A percentile compares a stretch with the other conserved stretches of the same genome.
Evolutionary conservation across 176 grass and related monocot genomes (phyloP).

Genomic region (Juncus effusus): DNA sequence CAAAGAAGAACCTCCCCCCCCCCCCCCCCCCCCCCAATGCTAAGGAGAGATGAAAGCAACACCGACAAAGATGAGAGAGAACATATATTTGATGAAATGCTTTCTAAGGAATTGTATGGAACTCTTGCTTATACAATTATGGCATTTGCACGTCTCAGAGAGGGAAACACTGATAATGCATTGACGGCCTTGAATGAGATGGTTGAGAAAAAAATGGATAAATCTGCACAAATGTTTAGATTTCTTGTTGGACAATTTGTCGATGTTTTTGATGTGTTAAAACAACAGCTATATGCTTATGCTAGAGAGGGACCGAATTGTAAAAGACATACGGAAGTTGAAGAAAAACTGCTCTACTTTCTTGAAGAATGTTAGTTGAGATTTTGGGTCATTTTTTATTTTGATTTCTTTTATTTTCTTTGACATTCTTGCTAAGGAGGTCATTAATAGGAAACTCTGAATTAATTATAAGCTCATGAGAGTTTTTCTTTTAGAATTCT

Average conservation of each 20-base stretch:
- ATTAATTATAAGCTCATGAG: too few relatives aligned
- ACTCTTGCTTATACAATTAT: constrained; percentile 56
- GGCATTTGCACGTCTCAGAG: constrained; percentile 50
- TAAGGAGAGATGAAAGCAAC: too few relatives aligned
- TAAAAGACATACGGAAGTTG: constrained; percentile 39
- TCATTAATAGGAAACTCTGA: too few relatives aligned
- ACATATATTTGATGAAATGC: constrained; percentile 44
- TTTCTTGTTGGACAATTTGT: constrained; percentile 50
- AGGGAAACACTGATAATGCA: constrained; percentile 38
- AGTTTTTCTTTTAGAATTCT: too few relatives aligned
- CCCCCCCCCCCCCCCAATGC: too few relatives aligned
- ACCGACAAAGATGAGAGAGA: too few relatives aligned
- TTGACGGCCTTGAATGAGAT: constrained; percentile 47
- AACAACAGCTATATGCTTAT: constrained; percentile 45
- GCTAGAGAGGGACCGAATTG: constrained; percentile 57
- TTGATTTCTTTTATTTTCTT: too few relatives aligned
- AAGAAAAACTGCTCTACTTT: constrained; percentile 23
- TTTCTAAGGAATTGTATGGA: constrained; percentile 50
- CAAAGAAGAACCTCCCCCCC: too few relatives aligned
- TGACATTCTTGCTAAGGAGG: too few relatives aligned
- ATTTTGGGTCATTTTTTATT: too few relatives aligned
- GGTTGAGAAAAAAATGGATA: constrained; percentile 42
- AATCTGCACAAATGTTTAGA: constrained; percentile 50
- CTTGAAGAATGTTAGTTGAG: too few relatives aligned
- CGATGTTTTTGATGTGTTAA: constrained; percentile 46